Percentiles rank a stretch among this genome's conserved stretches.
Evolutionary conservation across 2,329 filamentous ascomycete species (phyloP).

Genomic region (Rutstroemia sp.): DNA sequence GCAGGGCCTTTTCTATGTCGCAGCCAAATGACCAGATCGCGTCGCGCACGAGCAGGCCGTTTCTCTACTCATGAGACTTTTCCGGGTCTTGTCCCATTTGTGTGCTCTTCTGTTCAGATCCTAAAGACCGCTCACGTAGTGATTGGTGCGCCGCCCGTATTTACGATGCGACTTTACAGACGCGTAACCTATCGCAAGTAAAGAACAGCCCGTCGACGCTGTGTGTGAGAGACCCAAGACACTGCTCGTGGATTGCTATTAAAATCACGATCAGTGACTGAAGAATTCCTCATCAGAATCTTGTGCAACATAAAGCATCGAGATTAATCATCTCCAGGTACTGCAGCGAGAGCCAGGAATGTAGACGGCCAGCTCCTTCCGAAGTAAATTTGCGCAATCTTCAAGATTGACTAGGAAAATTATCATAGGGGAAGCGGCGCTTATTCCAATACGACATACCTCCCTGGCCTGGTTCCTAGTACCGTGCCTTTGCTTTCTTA

Average conservation of each 20-base stretch:
- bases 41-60: not conserved
- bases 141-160: not conserved
- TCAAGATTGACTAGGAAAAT: not conserved
- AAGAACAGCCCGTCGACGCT: too few species aligned
- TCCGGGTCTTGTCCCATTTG: not conserved
- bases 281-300: not conserved
- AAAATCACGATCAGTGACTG: not conserved
- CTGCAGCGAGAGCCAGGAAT: slow-evolving; percentile 2
- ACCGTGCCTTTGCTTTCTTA: not conserved
- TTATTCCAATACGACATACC: slow-evolving; percentile 3
- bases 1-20: not conserved
- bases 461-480: not conserved
- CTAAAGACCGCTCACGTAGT: not conserved
- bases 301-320: not conserved
- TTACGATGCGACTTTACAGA: not conserved
- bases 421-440: slow-evolving; percentile 4
- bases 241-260: not conserved
- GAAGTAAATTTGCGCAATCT: not conserved
- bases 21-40: not conserved
- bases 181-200: not conserved
- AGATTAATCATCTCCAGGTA: not conserved
- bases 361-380: slow-evolving; percentile 1
- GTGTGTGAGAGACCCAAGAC: not conserved
- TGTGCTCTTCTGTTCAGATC: not conserved
- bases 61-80: not conserved